A percentile compares a stretch with the other conserved stretches of the same genome.
Evolutionary conservation across 257 asterid genomes (phyloP).

Genomic region (Ophiorrhiza pumila): DNA sequence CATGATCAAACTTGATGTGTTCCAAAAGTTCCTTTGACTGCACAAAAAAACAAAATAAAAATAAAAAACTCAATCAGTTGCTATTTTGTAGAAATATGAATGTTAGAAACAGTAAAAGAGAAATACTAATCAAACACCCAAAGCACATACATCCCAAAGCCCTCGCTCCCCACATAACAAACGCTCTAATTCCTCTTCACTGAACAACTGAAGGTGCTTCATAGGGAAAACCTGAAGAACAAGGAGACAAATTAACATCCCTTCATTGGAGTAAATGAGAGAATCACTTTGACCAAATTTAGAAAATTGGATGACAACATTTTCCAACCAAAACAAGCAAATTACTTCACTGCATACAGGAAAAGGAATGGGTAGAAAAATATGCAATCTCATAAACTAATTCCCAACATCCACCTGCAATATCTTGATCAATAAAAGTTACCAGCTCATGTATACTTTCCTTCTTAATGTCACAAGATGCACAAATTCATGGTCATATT

Average conservation of each 20-base stretch:
- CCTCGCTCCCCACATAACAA: conserved; percentile 83
- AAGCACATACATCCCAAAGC: conserved; percentile 67
- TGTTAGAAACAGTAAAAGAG: conserved; percentile 4
- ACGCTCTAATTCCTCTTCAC: conserved; percentile 83
- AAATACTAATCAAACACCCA: conserved; percentile 1
- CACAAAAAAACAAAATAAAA: conserved; percentile 12
- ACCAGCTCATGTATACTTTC: not conserved
- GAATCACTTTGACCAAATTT: not conserved
- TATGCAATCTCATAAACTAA: not conserved
- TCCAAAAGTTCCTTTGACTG: conserved; percentile 79
- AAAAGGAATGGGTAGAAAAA: not conserved
- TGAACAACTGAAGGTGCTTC: conserved; percentile 67
- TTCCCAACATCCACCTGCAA: not conserved
- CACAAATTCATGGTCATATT: not conserved
- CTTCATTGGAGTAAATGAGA: not conserved
- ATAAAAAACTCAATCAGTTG: not conserved
- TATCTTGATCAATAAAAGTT: not conserved
- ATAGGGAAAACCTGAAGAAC: conserved; percentile 74
- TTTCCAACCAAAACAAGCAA: not conserved
- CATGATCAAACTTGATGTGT: conserved; percentile 94
- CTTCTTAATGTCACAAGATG: not conserved
- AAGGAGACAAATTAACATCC: conserved; percentile 1
- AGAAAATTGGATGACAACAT: not conserved
- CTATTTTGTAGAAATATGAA: not conserved
- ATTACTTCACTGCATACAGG: not conserved